Evolutionary conservation across 768 basidiomycete species (phyloP).

Genomic region (Podaxis sp.): DNA sequence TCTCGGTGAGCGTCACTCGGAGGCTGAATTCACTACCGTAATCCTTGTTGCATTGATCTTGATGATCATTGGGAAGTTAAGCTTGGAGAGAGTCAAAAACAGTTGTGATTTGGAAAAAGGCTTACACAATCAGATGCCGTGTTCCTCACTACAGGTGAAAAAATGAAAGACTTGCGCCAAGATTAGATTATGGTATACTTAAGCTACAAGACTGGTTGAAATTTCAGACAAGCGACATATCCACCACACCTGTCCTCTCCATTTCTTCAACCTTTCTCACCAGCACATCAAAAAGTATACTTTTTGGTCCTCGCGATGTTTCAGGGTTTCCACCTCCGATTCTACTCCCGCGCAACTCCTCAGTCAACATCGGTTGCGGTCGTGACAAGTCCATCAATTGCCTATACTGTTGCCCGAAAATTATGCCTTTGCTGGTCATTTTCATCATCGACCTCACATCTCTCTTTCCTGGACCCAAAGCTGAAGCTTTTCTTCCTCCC

Average conservation of each 20-base stretch:
- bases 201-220: neutral
- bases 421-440: neutral
- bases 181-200: neutral
- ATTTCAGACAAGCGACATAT: neutral
- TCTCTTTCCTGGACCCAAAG: constrained; percentile 7
- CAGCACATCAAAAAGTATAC: constrained; percentile 24
- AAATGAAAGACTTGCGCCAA: neutral
- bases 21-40: no score
- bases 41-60: no score
- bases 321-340: neutral
- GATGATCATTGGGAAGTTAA: no score
- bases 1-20: no score
- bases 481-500: neutral
- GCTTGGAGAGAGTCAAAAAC: no score
- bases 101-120: no score
- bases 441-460: constrained; percentile 1
- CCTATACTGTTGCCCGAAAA: constrained; percentile 5
- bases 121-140: neutral
- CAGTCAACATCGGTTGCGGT: constrained; percentile 20
- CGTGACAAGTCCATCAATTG: constrained; percentile 19
- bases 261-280: constrained; percentile 13
- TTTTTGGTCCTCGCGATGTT: constrained; percentile 7
- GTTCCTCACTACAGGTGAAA: neutral
- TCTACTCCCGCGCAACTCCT: neutral
- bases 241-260: constrained; percentile 3